phyloP scores from a whole-genome alignment of 2,329 filamentous ascomycete genomes.

The Penicillium griseofulvum region DNA sequence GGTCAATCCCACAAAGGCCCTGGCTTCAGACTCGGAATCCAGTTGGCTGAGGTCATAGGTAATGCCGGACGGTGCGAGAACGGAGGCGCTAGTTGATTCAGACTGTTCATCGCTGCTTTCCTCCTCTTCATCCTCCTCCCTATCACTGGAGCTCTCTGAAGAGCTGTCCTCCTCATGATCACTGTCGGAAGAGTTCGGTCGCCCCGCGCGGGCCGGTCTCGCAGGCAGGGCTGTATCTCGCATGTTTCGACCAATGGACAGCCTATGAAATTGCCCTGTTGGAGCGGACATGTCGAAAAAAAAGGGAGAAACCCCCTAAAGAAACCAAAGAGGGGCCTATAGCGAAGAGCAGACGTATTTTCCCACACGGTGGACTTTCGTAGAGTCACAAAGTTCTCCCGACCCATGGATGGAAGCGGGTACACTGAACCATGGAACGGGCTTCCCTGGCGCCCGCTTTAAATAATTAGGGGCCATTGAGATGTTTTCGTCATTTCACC shows the following conservation, averaged over 20 bases:
- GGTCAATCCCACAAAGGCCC: slow-evolving; percentile 35
- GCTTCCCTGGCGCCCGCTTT: slow-evolving; percentile 25
- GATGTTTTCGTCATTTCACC: background rate
- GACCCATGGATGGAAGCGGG: slow-evolving; percentile 39
- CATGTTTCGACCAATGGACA: slow-evolving; percentile 40
- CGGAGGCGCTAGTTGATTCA: slow-evolving; percentile 18
- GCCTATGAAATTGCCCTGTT: slow-evolving; percentile 38
- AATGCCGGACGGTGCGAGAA: slow-evolving; percentile 34
- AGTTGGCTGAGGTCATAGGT: slow-evolving; percentile 35
- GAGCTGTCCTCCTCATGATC: slow-evolving; percentile 13
- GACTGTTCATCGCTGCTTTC: slow-evolving; percentile 17
- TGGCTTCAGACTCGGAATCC: slow-evolving; percentile 30
- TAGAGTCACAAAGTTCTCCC: slow-evolving; percentile 32
- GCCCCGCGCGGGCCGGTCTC: slow-evolving; percentile 13
- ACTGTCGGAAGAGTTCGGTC: slow-evolving; percentile 19
- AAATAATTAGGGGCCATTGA: slow-evolving; percentile 21
- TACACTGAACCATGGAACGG: slow-evolving; percentile 31
- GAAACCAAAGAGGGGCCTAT: slow-evolving; percentile 7
- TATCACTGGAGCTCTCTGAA: slow-evolving; percentile 12
- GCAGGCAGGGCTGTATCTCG: slow-evolving; percentile 26
- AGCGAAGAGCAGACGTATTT: slow-evolving; percentile 16
- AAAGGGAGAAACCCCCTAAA: slow-evolving; percentile 9
- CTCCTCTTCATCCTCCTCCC: slow-evolving; percentile 12
- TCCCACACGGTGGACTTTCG: slow-evolving; percentile 3
- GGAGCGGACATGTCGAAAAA: slow-evolving; percentile 39